Evolutionary conservation across 1,139 yeast genomes (phyloP), one percentile per base, ranked within the genome.

Genomic region (Zygoascus meyerae): DNA sequence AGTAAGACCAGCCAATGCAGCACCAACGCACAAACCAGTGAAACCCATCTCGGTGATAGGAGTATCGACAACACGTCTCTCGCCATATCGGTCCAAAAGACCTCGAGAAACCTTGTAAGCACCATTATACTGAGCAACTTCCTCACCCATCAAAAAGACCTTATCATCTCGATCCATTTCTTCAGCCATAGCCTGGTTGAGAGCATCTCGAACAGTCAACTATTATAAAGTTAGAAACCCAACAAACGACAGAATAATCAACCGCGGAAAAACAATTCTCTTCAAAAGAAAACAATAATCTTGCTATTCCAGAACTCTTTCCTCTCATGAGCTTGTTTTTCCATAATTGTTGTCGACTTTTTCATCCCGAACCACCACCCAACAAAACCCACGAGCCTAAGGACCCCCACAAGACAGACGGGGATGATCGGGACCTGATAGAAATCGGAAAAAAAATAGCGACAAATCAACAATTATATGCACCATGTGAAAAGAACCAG

Each of bases 1-100:
- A 73, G 87, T 87, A 66, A 92, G 81, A 48, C 98, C 98, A 49
- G 95, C 92, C 66, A 92, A 81, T 11, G 98, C 95, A 47, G 97
- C 92, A 71, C 99, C 99, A 40, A 89, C 95, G 59, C 97, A 86
- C 59, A 92, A 73, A 64, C 99, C 99, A 48, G 98, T 83, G 77
- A 92, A 92, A 49, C 99, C 99, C 92, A 92, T 90, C 72, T 92
- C 99, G 49, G 99, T 92, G 69, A 92, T 92, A 56, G 99, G 99
- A 54, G 98, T 92, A 71, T 92, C 99, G 55, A 92, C 80, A 55
- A 92, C 83, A 73, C 98, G 84, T 71, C 89, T 83, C 68, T 92
- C 97, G 57, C 99, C 98, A 63, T 92, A 92, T 68, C 96, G 80
- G 71, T 94, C 98, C 64, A 92, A 77, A 57, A 92, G 77, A 42